Evolutionary conservation across 2,329 filamentous ascomycete genomes (phyloP).

Genomic region (Paecilomyces sp.): DNA sequence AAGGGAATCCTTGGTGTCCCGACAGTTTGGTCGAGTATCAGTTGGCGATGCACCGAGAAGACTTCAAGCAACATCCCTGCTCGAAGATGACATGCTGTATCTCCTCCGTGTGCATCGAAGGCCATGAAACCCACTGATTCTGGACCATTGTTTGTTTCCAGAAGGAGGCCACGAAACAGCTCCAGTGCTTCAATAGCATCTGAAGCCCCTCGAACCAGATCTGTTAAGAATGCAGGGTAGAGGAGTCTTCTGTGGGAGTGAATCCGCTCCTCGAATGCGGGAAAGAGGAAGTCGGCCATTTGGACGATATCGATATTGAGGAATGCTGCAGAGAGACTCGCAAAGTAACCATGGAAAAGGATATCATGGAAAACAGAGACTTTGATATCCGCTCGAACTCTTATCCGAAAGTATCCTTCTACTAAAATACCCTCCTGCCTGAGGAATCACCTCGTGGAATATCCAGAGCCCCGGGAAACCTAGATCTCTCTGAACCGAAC

Average conservation of each 20-base stretch:
- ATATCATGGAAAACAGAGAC: background rate
- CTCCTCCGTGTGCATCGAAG: background rate
- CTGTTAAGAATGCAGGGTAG: background rate
- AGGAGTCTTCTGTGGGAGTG: background rate
- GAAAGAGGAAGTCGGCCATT: background rate
- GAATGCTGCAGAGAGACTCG: background rate
- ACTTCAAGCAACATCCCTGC: background rate
- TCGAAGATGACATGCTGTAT: background rate
- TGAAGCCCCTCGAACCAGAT: background rate
- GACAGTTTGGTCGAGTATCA: background rate
- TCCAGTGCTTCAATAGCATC: background rate
- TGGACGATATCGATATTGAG: background rate
- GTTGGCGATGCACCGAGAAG: background rate
- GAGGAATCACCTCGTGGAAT: background rate
- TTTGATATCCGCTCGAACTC: background rate
- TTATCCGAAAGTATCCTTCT: background rate
- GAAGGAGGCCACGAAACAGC: background rate
- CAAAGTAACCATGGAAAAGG: background rate
- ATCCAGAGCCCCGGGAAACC: background rate
- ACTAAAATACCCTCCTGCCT: background rate
- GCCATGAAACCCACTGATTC: background rate
- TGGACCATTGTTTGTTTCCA: background rate
- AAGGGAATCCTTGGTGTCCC: background rate
- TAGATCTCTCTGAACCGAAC: background rate
- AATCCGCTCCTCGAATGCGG: background rate